phyloP scores from a whole-genome alignment of 805 yeast species.

The Yarrowia sp. region DNA sequence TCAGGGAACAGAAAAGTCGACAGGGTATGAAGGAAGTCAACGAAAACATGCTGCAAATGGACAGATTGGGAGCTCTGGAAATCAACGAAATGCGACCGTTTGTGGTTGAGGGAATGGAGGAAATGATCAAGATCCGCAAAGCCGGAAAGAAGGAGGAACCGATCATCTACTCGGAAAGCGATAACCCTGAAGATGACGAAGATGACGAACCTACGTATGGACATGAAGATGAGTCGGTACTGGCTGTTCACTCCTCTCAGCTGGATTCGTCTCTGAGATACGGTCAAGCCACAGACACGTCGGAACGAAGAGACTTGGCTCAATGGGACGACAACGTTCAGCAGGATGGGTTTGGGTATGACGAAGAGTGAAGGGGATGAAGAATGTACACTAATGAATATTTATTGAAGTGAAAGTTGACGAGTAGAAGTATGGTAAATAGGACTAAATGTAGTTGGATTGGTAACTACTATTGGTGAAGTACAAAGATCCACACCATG shows the following conservation, averaged over 20 bases:
- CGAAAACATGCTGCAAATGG: conserved; percentile 81
- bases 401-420: conserved; percentile 13
- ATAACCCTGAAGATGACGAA: conserved; percentile 33
- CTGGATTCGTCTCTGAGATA: conserved; percentile 22
- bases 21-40: conserved; percentile 80
- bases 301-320: conserved; percentile 9
- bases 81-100: conserved; percentile 89
- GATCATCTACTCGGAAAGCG: conserved; percentile 19
- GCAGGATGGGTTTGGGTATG: neutral
- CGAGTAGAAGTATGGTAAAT: too few species aligned
- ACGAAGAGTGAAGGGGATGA: too few species aligned
- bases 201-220: conserved; percentile 37
- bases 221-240: conserved; percentile 46
- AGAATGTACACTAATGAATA: conserved; percentile 7
- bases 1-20: conserved; percentile 79
- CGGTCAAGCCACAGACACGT: conserved; percentile 6
- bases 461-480: too few species aligned
- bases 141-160: conserved; percentile 43
- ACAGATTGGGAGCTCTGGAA: conserved; percentile 82
- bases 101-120: conserved; percentile 79
- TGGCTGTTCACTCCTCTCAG: conserved; percentile 30
- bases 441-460: too few species aligned
- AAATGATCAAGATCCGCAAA: conserved; percentile 64
- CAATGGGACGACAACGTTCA: conserved; percentile 22
- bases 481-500: too few species aligned